These are phyloP conservation scores for Geranomyces variabilis DNA, from an alignment of 192 early-diverging fungal species.

Conservation along the genomic window DNA sequence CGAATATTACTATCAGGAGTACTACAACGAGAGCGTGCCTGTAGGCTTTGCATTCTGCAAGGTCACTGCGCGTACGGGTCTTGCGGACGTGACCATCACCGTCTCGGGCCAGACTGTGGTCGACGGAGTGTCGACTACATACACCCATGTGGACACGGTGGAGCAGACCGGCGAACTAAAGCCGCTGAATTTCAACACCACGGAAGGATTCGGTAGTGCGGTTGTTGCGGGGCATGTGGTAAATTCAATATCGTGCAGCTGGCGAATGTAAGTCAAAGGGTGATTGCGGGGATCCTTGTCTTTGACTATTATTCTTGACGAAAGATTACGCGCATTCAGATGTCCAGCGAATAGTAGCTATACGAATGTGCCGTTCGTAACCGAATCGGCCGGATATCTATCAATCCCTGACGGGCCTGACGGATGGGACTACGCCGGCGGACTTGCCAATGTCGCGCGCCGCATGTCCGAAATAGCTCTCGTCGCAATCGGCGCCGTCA, in stretches of 20 bases:
- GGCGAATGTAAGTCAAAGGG: neutral
- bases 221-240: neutral
- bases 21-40: neutral
- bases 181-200: neutral
- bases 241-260: neutral
- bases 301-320: no score
- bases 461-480: neutral
- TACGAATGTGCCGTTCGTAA: neutral
- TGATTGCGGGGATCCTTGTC: no score
- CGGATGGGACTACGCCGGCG: constrained; percentile 1
- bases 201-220: neutral
- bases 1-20: neutral
- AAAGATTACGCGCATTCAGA: no score
- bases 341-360: neutral
- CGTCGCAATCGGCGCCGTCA: neutral
- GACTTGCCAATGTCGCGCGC: neutral
- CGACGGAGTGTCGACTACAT: neutral
- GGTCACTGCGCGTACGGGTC: neutral
- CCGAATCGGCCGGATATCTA: neutral
- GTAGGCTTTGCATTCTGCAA: neutral
- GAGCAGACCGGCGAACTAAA: neutral
- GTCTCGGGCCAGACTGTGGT: neutral
- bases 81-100: neutral
- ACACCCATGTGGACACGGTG: neutral
- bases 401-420: neutral